These are phyloP conservation scores for Hypoxylon rubiginosum DNA, from an alignment of 2,329 filamentous ascomycete genomes.

Conservation along the genomic window DNA sequence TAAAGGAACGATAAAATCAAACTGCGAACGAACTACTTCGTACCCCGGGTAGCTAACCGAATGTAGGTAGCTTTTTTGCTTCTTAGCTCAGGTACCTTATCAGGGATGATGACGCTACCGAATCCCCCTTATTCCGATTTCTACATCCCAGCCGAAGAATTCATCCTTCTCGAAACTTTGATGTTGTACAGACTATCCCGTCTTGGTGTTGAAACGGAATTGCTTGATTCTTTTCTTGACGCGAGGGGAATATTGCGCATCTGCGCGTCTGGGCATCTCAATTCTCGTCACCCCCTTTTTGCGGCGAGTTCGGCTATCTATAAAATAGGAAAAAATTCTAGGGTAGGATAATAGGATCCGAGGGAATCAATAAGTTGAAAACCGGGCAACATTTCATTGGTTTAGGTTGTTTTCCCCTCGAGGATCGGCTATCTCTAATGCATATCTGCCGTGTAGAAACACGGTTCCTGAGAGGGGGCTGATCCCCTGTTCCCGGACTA, in stretches of 20 bases:
- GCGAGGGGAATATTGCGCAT: neutral
- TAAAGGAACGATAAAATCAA: slow-evolving; percentile 23
- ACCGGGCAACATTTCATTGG: slow-evolving; percentile 13
- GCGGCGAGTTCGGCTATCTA: slow-evolving; percentile 7
- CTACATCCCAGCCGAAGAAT: neutral
- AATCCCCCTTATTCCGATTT: slow-evolving; percentile 29
- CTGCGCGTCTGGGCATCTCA: neutral
- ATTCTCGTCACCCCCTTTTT: neutral
- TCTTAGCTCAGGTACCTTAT: slow-evolving; percentile 7
- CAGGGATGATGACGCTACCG: slow-evolving; percentile 42
- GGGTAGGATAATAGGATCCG: slow-evolving; percentile 29
- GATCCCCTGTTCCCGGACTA: slow-evolving; percentile 22
- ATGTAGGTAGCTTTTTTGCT: slow-evolving; percentile 11
- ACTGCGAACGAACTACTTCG: slow-evolving; percentile 17
- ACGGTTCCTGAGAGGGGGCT: slow-evolving; percentile 13
- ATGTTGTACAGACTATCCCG: slow-evolving; percentile 19
- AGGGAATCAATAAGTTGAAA: slow-evolving; percentile 26
- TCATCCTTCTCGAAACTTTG: slow-evolving; percentile 10
- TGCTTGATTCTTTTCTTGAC: neutral
- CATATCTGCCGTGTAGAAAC: slow-evolving; percentile 27
- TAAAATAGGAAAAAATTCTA: neutral
- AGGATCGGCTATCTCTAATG: slow-evolving; percentile 31
- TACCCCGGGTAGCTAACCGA: slow-evolving; percentile 24
- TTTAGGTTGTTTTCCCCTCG: slow-evolving; percentile 5
- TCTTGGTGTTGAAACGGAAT: neutral